Percentiles rank a stretch among this genome's conserved stretches.
phyloP scores from a whole-genome alignment of 306 rosid species.

The Quercus aquifolioides region DNA sequence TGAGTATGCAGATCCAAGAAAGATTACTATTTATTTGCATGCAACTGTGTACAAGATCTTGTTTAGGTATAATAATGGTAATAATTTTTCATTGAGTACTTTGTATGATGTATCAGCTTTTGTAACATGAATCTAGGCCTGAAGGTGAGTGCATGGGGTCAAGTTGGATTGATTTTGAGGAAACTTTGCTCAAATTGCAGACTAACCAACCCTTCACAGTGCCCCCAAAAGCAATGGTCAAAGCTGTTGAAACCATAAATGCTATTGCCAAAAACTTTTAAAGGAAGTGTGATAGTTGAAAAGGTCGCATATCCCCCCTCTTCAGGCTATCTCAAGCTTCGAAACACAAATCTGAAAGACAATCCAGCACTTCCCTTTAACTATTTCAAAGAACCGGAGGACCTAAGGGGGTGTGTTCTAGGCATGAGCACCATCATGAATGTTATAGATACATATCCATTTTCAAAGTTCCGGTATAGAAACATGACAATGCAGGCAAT shows the following conservation, averaged over 20 bases:
- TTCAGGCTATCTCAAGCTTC: conserved; percentile 33
- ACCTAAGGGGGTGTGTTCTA: conserved; percentile 49
- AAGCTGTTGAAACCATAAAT: background rate
- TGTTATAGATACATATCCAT: conserved; percentile 52
- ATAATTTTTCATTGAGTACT: background rate
- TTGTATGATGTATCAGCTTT: too few relatives aligned
- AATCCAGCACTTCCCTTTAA: conserved; percentile 68
- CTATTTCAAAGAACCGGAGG: conserved; percentile 71
- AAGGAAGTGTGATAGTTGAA: too few relatives aligned
- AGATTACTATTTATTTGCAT: conserved; percentile 55
- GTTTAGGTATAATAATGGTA: conserved; percentile 41
- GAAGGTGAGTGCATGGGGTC: too few relatives aligned
- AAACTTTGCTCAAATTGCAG: conserved; percentile 24
- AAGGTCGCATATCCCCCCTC: too few relatives aligned
- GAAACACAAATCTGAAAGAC: conserved; percentile 45
- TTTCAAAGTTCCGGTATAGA: conserved; percentile 47
- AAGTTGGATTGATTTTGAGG: too few relatives aligned
- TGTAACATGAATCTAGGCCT: too few relatives aligned
- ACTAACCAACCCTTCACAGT: conserved; percentile 25
- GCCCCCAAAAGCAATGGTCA: conserved; percentile 15
- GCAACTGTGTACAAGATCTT: conserved; percentile 60
- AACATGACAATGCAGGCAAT: conserved; percentile 31
- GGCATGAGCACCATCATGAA: conserved; percentile 60
- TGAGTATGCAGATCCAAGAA: conserved; percentile 47
- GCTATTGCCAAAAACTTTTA: too few relatives aligned